Percentiles rank a stretch among this genome's conserved stretches.
Evolutionary conservation across 495 filamentous ascomycete genomes (phyloP).

Genomic region (Glonium stellatum): DNA sequence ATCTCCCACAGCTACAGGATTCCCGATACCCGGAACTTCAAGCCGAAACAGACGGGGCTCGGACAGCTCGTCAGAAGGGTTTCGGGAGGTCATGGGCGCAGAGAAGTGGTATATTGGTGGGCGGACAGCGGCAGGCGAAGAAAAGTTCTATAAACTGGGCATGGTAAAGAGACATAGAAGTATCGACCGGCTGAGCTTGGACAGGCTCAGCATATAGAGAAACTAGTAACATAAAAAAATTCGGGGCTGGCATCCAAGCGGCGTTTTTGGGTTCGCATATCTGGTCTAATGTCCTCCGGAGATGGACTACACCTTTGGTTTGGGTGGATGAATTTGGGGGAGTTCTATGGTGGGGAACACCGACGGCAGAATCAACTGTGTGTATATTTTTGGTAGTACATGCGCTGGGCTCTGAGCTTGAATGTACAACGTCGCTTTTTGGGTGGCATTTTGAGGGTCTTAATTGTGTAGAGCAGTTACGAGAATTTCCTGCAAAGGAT

Average conservation of each 20-base stretch:
- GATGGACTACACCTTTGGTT: neutral
- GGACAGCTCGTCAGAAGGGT: constrained; percentile 70
- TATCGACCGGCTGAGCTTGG: constrained; percentile 53
- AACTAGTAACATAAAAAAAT: neutral
- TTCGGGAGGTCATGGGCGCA: constrained; percentile 64
- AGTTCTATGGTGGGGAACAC: neutral
- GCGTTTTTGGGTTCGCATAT: neutral
- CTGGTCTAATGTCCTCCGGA: neutral
- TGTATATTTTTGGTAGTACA: neutral
- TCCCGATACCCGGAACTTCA: constrained; percentile 21
- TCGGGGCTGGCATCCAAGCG: neutral
- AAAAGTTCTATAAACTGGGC: constrained; percentile 72
- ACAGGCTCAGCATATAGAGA: constrained; percentile 52
- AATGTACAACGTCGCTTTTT: neutral
- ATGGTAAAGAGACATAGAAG: constrained; percentile 56
- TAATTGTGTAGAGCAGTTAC: neutral
- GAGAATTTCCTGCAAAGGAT: neutral
- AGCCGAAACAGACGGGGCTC: constrained; percentile 58
- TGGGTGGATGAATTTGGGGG: neutral
- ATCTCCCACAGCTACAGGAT: constrained; percentile 19
- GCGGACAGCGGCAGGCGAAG: constrained; percentile 74
- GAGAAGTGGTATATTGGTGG: constrained; percentile 92
- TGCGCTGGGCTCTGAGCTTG: neutral
- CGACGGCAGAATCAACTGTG: neutral
- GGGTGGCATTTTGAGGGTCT: neutral